phyloP scores from a whole-genome alignment of 768 basidiomycete genomes.

The Crassisporium funariophilum region DNA sequence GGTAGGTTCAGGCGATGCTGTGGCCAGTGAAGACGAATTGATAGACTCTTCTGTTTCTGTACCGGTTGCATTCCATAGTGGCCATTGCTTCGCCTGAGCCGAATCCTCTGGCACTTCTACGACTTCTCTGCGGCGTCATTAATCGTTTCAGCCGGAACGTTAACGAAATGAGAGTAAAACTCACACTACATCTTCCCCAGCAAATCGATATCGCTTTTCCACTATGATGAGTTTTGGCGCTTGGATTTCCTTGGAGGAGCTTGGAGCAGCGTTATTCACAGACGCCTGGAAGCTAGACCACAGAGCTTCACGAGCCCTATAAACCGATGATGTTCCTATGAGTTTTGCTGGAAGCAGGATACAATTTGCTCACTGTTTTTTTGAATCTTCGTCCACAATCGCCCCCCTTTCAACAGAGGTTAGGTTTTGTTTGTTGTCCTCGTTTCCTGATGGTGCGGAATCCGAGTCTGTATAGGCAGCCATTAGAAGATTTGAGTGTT shows the following conservation, averaged over 20 bases:
- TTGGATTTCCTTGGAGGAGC: conserved; percentile 9
- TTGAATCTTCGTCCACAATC: conserved; percentile 39
- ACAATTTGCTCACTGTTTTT: conserved; percentile 52
- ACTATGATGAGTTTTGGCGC: conserved; percentile 56
- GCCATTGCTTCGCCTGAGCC: conserved; percentile 77
- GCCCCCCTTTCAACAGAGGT: background rate
- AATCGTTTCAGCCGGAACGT: conserved; percentile 10
- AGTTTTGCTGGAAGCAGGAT: conserved; percentile 5
- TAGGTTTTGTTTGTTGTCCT: conserved; percentile 3
- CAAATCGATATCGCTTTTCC: conserved; percentile 70
- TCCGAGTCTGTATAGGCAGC: conserved; percentile 13
- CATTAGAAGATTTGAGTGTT: background rate
- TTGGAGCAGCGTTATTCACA: conserved; percentile 32
- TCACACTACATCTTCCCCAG: conserved; percentile 75
- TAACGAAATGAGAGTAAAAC: conserved; percentile 24
- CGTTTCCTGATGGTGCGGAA: conserved; percentile 22
- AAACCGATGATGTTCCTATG: background rate
- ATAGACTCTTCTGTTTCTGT: conserved; percentile 3
- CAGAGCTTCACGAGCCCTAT: conserved; percentile 62
- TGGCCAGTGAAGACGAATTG: conserved; percentile 1
- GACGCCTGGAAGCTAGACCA: conserved; percentile 75
- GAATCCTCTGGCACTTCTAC: conserved; percentile 75
- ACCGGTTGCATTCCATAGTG: conserved; percentile 43
- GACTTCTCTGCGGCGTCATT: conserved; percentile 54
- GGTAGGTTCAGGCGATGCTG: conserved; percentile 6